phyloP scores from a whole-genome alignment of 345 rosid genomes.

The Hevea brasiliensis region DNA sequence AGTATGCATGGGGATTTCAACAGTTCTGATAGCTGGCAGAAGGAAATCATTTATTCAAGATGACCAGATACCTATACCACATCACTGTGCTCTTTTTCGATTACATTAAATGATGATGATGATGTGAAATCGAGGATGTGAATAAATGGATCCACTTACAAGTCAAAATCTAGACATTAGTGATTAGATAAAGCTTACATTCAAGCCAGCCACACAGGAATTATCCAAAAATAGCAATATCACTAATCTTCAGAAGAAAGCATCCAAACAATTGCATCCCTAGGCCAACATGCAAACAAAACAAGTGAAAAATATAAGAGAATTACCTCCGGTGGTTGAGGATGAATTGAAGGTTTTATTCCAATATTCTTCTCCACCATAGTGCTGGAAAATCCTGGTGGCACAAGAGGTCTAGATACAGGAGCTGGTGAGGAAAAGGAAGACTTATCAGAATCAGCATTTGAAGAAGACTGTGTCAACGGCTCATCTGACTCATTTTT shows the following conservation, averaged over 20 bases:
- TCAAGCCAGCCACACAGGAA: not conserved
- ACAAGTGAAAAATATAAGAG: not conserved
- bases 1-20: not conserved
- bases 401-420: conserved; percentile 91
- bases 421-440: conserved; percentile 44
- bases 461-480: conserved; percentile 22
- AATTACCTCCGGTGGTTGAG: conserved; percentile 50
- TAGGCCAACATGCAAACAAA: not conserved
- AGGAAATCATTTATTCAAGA: conserved; percentile 5
- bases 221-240: not conserved
- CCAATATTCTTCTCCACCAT: conserved; percentile 50
- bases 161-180: not conserved
- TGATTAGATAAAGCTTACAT: not conserved
- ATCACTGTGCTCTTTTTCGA: not conserved
- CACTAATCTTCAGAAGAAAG: not conserved
- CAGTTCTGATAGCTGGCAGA: not conserved
- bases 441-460: conserved; percentile 42
- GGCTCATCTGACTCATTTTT: conserved; percentile 43
- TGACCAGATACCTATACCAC: not conserved
- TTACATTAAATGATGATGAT: no score
- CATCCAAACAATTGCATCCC: not conserved
- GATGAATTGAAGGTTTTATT: conserved; percentile 43
- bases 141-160: not conserved
- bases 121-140: not conserved
- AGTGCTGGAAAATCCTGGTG: conserved; percentile 79